Evolutionary conservation across 1,139 yeast genomes (phyloP), one percentile per base, ranked within the genome.

Genomic region (Sugiyamaella paludigena): DNA sequence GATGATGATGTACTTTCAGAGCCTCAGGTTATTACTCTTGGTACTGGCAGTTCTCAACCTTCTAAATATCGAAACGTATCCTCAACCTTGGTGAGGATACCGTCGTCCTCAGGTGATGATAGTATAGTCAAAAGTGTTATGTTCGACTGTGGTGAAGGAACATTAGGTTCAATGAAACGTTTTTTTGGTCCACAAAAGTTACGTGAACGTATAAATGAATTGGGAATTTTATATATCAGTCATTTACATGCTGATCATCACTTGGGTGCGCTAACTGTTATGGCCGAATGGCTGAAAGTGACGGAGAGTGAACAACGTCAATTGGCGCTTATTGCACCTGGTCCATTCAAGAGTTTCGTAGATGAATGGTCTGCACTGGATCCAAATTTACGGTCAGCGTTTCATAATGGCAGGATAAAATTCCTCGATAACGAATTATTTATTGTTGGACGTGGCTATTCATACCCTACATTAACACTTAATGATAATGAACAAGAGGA

Each of bases 231-330:
- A 19, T 87, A 80, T 60, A 72, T 94, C 49, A 86, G 96, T 58
- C 99, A 94, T 71, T 72, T 92, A 58, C 99, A 94, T 69, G 98
- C 98, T 0, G 99, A 94, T 64, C 99, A 94, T 65, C 98, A 92
- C 65, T 70, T 92, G 41, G 99, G 99, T 0, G 75, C 87, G 3
- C 69, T 85, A 7, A 77, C 91, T 2, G 67, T 92, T 9, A 74
- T 92, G 30, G 75, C 75, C 36, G 80, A 80, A 57, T 88, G 97
- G 96, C 74, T 78, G 51, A 67, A 72, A 26, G 62, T 58, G 9
- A 65, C 66, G 48, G 44, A 55, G 61, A 49, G 41, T 36, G 9
- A 51, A 51, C 58, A 62, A 53, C 68, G 68, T 16, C 40, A 33
- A n/a, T 66, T 75, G 56, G 79, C 77, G 57, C 66, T 92, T 38